These are phyloP conservation scores for Phaffia rhodozyma DNA, from an alignment of 1,284 basidiomycete genomes.

Conservation along the genomic window DNA sequence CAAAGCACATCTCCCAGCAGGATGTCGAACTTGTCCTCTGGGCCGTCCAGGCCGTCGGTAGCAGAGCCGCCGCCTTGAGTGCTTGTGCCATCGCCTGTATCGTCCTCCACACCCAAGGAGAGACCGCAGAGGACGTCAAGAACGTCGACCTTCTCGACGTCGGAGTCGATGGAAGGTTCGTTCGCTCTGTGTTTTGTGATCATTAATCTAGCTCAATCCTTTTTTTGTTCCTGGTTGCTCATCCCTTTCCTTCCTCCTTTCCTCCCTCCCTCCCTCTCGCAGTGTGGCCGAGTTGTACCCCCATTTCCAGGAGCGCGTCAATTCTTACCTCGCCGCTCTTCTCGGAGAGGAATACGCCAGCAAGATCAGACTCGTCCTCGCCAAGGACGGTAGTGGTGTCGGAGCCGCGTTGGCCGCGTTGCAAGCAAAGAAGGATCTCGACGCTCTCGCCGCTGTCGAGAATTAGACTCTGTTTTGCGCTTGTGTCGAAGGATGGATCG, in stretches of 20 bases:
- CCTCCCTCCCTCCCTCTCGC: slow-evolving; percentile 14
- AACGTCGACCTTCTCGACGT: slow-evolving; percentile 47
- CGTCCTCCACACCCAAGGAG: slow-evolving; percentile 58
- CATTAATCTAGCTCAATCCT: background rate
- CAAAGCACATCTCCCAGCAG: slow-evolving; percentile 33
- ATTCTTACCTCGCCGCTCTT: slow-evolving; percentile 58
- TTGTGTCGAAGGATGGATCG: too few relatives aligned
- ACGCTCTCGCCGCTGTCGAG: too few relatives aligned
- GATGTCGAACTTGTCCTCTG: slow-evolving; percentile 66
- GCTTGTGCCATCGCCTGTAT: slow-evolving; percentile 78
- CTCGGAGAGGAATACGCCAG: slow-evolving; percentile 69
- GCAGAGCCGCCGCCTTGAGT: slow-evolving; percentile 69
- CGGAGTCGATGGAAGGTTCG: slow-evolving; percentile 78
- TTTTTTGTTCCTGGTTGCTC: background rate
- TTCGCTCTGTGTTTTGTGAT: slow-evolving; percentile 3
- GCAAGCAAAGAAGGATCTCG: slow-evolving; percentile 34
- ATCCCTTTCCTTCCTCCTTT: background rate
- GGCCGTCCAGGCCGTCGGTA: slow-evolving; percentile 63
- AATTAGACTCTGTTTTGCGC: too few relatives aligned
- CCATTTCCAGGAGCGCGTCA: slow-evolving; percentile 60
- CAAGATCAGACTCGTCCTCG: slow-evolving; percentile 71
- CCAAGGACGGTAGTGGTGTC: slow-evolving; percentile 94
- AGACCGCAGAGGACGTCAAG: slow-evolving; percentile 33
- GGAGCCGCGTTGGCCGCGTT: slow-evolving; percentile 47
- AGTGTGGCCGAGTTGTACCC: slow-evolving; percentile 88